Conservation (phyloP, 2,329 filamentous ascomycete genomes). For the Aspergillus texensis region DNA sequence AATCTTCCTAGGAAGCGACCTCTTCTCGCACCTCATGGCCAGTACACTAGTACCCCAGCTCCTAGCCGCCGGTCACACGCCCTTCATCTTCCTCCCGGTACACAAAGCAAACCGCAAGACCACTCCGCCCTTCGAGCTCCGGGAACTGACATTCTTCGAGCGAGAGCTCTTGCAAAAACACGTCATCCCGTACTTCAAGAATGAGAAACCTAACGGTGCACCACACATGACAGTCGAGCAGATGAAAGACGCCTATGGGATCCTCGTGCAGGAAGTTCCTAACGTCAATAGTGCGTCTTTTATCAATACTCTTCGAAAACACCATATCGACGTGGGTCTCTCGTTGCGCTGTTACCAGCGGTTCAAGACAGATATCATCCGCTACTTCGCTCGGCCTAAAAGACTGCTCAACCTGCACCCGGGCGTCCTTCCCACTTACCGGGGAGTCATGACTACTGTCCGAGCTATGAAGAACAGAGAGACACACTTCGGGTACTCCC, state of each 20-base stretch:
- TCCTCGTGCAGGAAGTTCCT: slow-evolving; percentile 8
- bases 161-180: slow-evolving; percentile 6
- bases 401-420: slow-evolving; percentile 4
- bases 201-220: neutral
- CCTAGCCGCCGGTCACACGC: slow-evolving; percentile 13
- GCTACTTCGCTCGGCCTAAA: slow-evolving; percentile 7
- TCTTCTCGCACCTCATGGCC: slow-evolving; percentile 12
- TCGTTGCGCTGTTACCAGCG: slow-evolving; percentile 6
- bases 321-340: slow-evolving; percentile 14
- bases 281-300: neutral
- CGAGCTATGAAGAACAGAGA: neutral
- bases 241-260: slow-evolving; percentile 7
- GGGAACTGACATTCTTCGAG: slow-evolving; percentile 13
- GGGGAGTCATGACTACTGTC: neutral
- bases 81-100: slow-evolving; percentile 14
- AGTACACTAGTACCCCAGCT: slow-evolving; percentile 12
- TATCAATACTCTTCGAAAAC: neutral
- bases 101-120: neutral
- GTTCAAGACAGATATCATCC: slow-evolving; percentile 2
- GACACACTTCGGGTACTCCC: neutral
- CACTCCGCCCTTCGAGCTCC: slow-evolving; percentile 1
- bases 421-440: neutral
- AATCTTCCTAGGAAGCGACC: slow-evolving; percentile 11
- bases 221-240: slow-evolving; percentile 1
- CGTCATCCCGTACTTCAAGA: slow-evolving; percentile 4